Base-by-base conservation (phyloP, 2,329 filamentous ascomycete genomes). In the Venturia pyrina region DNA sequence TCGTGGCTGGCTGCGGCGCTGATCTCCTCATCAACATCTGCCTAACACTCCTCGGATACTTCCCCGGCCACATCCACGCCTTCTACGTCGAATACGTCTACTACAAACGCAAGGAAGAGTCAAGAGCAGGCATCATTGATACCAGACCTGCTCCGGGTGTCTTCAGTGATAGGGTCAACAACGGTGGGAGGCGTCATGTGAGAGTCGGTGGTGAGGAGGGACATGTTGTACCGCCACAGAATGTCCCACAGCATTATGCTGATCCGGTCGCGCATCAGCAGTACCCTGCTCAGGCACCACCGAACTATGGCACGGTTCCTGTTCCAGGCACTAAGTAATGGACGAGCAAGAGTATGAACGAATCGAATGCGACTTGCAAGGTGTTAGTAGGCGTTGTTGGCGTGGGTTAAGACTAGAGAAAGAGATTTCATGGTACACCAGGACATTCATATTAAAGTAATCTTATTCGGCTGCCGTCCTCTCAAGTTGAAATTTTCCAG, bases 21-120 rank as follows among this genome's bases (percentile, higher is more conserved):
- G 80, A 82, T 68, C 70, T 82, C 1, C 71, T 80, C 57, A 80
- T 82, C 72, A 81, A 81, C 72, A 76, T 81, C 63, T 70, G 73
- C n/a, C 74, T 81, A 15, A 81, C 79, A 1, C 59, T 79, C 21
- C 75, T 82, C 1, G 80, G 43, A 32, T 57, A 13, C 21, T 65
- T 95, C 63, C 90, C 90, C 0, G 91, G 90, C 8, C 87, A 91
- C 70, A 84, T 93, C 64, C 78, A 75, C 64, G 89, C 89, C 56
- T 92, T 93, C 75, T 95, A 93, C 74, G 70, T 91, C 68, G 86
- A 92, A 76, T 96, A 92, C 74, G 81, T 96, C 68, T 96, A 93
- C 79, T 93, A 88, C 75, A 85, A 90, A 71, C 88, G 88, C 48
- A 83, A 82, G 64, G 87, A 90, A 70, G 83, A 87, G 73, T 81